Percentiles rank a stretch among this genome's conserved stretches.
Conservation (phyloP, 768 basidiomycete genomes). For the Boletellus ananas region DNA sequence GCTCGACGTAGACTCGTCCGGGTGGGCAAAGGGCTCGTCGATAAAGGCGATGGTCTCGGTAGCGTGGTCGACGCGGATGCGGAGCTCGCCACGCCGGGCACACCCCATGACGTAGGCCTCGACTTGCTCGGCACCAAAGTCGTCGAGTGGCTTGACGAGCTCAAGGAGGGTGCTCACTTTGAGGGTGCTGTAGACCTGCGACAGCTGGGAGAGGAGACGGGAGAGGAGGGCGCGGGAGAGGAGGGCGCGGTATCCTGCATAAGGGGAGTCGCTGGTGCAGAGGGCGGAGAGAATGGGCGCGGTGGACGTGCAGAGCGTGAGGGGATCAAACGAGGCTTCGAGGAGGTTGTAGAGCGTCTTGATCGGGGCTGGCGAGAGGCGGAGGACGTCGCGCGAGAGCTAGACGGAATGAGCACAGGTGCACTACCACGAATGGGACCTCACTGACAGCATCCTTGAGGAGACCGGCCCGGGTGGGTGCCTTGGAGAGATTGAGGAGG, state of each 20-base stretch:
- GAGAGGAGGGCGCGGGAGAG: conserved; percentile 90
- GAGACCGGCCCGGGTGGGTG: conserved; percentile 83
- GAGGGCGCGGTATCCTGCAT: conserved; percentile 82
- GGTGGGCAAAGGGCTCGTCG: conserved; percentile 63
- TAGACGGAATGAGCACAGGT: conserved; percentile 27
- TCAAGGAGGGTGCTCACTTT: conserved; percentile 72
- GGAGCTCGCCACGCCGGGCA: conserved; percentile 81
- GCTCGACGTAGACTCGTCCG: conserved; percentile 28
- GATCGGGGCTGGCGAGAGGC: conserved; percentile 68
- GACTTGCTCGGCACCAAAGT: conserved; percentile 60
- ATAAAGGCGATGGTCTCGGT: conserved; percentile 80
- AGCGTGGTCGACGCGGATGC: conserved; percentile 85
- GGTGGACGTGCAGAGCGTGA: conserved; percentile 74
- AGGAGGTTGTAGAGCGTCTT: conserved; percentile 82
- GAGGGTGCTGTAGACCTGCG: conserved; percentile 89
- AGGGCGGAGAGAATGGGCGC: conserved; percentile 73
- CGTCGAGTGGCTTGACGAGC: conserved; percentile 73
- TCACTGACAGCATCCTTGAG: conserved; percentile 79
- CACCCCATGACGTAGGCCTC: conserved; percentile 95
- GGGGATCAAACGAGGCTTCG: conserved; percentile 90
- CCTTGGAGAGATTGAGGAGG: conserved; percentile 75
- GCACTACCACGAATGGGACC: background rate
- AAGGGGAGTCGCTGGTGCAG: conserved; percentile 41
- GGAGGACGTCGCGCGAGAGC: conserved; percentile 81
- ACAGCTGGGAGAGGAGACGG: conserved; percentile 84